Evolutionary conservation across 805 yeast genomes (phyloP), one percentile per base, ranked within the genome.

Genomic region (Brettanomyces anomalus): DNA sequence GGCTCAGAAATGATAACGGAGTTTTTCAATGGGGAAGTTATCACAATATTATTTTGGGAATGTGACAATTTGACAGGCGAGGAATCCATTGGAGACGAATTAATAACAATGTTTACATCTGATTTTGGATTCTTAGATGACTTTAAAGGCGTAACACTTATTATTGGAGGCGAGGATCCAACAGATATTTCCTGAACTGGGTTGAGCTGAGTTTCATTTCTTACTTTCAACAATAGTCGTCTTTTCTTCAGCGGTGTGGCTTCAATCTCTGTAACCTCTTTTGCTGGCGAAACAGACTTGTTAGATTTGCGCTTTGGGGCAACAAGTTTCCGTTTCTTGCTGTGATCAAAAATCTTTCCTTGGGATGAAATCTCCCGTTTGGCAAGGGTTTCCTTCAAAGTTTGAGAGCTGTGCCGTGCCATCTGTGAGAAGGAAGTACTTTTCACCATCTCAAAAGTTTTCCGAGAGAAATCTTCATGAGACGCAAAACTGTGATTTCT

Each of bases 381-480:
- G 11, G 46, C 24, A 14, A 43, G 36, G 4, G 51, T 18, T 33
- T 36, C 46, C 19, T 45, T 39, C 16, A 14, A 24, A 13, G 15
- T 14, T 8, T 8, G 15, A 4, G 41, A 39, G 5, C 17, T 15
- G 17, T 20, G 41, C 15, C n/a, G 14, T 16, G 31, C n/a, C 21
- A 39, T 15, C 15, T 42, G 48, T 5, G 51, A 43, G 32, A 55
- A 51, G 3, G 61, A 54, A 0, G 58, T 46, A 13, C 48, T 47
- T 36, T 51, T 52, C 5, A 52, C 48, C 65, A 62, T 61, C 35
- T 57, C 62, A 45, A 62, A 62, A 4, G 64, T 58, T 42, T 60
- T 62, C 37, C 50, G 55, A 3, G 57, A 55, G 16, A 58, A 38
- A 34, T 56, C 59, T 6, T 41, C 37, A 13, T 45, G 47, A 2